These are phyloP conservation scores for Flaveria sonorensis DNA, from an alignment of 129 eudicot species.

Conservation along the genomic window DNA sequence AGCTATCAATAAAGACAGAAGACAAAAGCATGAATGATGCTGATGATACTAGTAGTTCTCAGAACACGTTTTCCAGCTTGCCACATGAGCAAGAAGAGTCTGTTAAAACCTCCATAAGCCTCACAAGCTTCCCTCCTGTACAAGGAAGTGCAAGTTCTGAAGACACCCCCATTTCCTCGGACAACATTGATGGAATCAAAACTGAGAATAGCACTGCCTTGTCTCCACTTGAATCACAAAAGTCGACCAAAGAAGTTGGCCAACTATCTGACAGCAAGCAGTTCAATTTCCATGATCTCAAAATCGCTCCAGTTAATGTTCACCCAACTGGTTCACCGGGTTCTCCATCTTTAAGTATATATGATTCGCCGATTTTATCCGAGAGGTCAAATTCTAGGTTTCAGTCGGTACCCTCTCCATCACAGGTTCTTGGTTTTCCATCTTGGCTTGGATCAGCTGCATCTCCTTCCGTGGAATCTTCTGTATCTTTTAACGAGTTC, in stretches of 20 bases:
- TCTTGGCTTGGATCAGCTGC: constrained; percentile 67
- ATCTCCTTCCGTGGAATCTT: constrained; percentile 68
- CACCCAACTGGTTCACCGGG: constrained; percentile 60
- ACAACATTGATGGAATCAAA: constrained; percentile 18
- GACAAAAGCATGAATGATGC: constrained; percentile 67
- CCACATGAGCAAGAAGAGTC: constrained; percentile 86
- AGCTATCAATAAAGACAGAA: constrained; percentile 66
- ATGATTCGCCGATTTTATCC: constrained; percentile 71
- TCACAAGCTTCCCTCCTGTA: constrained; percentile 72
- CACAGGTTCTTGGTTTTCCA: constrained; percentile 71
- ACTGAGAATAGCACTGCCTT: constrained; percentile 27
- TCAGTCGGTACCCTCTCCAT: constrained; percentile 47
- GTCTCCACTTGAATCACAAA: constrained; percentile 36
- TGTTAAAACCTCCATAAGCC: constrained; percentile 69
- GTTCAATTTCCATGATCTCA: constrained; percentile 47
- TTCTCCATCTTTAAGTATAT: constrained; percentile 52
- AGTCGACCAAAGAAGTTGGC: constrained; percentile 44
- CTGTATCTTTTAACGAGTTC: constrained; percentile 51
- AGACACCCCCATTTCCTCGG: constrained; percentile 39
- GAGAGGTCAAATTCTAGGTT: constrained; percentile 61
- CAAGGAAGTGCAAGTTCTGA: constrained; percentile 90
- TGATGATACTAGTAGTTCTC: constrained; percentile 78
- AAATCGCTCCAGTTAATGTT: constrained; percentile 41
- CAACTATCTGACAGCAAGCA: constrained; percentile 44
- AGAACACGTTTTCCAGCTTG: constrained; percentile 54